phyloP scores from a whole-genome alignment of 2,329 filamentous ascomycete species.

The Trichothecium sympodiale region DNA sequence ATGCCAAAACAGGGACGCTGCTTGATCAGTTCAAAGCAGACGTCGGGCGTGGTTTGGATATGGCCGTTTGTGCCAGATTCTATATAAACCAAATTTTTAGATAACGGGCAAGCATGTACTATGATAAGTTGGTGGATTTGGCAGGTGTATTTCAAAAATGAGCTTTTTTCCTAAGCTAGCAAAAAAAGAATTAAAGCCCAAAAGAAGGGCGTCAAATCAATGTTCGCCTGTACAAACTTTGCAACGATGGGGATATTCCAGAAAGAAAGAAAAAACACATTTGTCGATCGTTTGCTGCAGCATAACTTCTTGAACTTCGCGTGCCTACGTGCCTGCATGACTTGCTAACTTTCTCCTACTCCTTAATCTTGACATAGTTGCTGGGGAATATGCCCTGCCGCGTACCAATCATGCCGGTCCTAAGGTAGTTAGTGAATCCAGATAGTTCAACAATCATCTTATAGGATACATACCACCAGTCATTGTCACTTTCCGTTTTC shows the following conservation, averaged over 20 bases:
- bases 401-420: constrained; percentile 80
- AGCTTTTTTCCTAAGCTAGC: too few relatives aligned
- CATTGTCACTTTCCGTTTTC: constrained; percentile 83
- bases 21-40: constrained; percentile 23
- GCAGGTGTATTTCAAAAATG: neutral
- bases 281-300: neutral
- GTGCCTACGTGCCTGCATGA: neutral
- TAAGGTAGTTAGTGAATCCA: constrained; percentile 15
- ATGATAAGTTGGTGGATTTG: neutral
- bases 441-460: neutral
- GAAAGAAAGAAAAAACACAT: neutral
- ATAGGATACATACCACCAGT: constrained; percentile 69
- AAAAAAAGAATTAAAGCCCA: too few relatives aligned
- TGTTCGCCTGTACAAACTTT: neutral
- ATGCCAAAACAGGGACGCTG: constrained; percentile 5
- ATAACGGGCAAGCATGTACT: constrained; percentile 19
- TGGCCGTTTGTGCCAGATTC: constrained; percentile 14
- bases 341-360: constrained; percentile 17
- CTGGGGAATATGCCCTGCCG: constrained; percentile 89
- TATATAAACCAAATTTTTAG: constrained; percentile 17
- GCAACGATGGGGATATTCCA: neutral
- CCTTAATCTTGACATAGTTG: constrained; percentile 60
- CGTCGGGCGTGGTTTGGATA: constrained; percentile 11
- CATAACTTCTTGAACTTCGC: neutral
- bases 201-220: too few relatives aligned